Evolutionary conservation across 192 early-diverging fungal genomes (phyloP), one percentile per base, ranked within the genome.

Genomic region (Coemansia sp.): DNA sequence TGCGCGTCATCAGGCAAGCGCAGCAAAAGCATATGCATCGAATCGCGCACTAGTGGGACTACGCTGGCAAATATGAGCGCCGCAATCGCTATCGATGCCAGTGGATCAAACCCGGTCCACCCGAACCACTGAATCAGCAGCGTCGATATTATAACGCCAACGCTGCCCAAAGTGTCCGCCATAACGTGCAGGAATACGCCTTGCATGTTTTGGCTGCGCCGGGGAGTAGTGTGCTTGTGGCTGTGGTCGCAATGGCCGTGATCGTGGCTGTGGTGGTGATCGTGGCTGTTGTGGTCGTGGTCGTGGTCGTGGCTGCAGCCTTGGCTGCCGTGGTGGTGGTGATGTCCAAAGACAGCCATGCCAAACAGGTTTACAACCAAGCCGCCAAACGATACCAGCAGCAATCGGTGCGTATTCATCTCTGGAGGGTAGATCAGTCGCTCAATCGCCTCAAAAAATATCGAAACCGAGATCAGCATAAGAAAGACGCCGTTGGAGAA

Each of bases 51-150:
- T 15, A 98, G 82, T 1, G 96, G 95, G 54, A 94, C 88, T 5
- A 94, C 91, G 40, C 88, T 90, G 71, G 90, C 76, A 62, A 98
- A 89, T 41, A 95, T 98, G 27, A 98, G 78, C 6, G 89, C 70
- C 0, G 94, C 92, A 72, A 98, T 98, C 49, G 94, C 87, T 47
- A 98, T 87, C 14, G 96, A 98, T 29, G 94, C 94, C 40, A 97
- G 86, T 0, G 96, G 96, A 76, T 98, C 96, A 38, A 96, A 91
- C 59, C 96, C 96, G 12, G 92, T 92, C 96, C 96, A 98, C 1
- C 91, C 94, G 74, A 94, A 96, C 70, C 74, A 87, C 68, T 93
- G 85, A 41, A 98, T 95, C 36, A 96, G 76, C 22, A 98, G 65
- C 0, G 94, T 94, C 0, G 95, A 96, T n/a, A 96, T 87, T 54